These are phyloP conservation scores for Conticribra weissflogii DNA, from an alignment of 108 stramenopile genomes.

Conservation along the genomic window DNA sequence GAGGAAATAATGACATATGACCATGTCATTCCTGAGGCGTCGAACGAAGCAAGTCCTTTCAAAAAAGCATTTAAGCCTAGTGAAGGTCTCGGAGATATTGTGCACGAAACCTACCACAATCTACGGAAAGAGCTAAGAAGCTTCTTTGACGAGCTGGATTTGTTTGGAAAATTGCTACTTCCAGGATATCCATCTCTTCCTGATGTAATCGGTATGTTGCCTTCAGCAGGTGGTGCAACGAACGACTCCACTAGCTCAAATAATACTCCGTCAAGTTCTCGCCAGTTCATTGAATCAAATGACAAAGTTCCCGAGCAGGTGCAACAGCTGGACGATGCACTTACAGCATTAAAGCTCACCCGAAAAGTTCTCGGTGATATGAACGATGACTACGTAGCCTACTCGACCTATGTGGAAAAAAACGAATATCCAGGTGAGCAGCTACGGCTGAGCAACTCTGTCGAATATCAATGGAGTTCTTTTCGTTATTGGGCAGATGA, in stretches of 20 bases:
- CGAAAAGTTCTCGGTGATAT: constrained; percentile 46
- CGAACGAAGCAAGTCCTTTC: neutral
- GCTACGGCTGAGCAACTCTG: constrained; percentile 2
- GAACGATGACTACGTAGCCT: constrained; percentile 46
- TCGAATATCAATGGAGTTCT: constrained; percentile 33
- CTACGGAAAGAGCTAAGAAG: constrained; percentile 50
- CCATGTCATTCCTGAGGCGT: constrained; percentile 20
- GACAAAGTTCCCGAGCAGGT: no score
- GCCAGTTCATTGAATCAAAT: no score
- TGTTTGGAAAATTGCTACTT: constrained; percentile 42
- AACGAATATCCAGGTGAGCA: constrained; percentile 39
- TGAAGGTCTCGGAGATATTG: no score
- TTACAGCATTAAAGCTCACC: constrained; percentile 16
- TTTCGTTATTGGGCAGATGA: constrained; percentile 42
- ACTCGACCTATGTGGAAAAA: constrained; percentile 38
- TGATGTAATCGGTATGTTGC: constrained; percentile 4
- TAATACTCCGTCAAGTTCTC: no score
- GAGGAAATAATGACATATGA: constrained; percentile 16
- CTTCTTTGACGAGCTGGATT: constrained; percentile 44
- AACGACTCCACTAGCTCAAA: no score
- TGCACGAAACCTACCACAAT: constrained; percentile 50
- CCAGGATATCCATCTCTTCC: constrained; percentile 19
- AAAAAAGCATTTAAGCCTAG: no score
- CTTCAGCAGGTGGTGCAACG: no score
- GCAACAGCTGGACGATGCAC: constrained; percentile 16